Evolutionary conservation across 116 monocot genomes (phyloP), one percentile per base, ranked within the genome.

Genomic region (Thalassia testudinum): DNA sequence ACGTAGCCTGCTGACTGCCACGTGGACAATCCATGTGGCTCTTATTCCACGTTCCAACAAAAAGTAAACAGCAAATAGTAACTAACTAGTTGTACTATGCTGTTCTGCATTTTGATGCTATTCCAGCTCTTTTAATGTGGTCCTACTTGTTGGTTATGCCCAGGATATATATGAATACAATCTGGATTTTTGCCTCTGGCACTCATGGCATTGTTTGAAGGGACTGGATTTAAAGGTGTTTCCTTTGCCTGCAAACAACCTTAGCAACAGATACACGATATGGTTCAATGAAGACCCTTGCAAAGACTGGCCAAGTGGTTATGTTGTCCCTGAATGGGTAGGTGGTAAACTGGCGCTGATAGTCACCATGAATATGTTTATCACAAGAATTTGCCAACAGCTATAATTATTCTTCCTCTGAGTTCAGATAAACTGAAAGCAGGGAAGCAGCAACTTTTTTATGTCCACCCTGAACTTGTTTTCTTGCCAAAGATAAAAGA

Each of bases 161-260:
- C n/a, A n/a, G n/a, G n/a, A n/a, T n/a, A n/a, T n/a, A n/a, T n/a
- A n/a, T n/a, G n/a, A n/a, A n/a, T n/a, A n/a, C 11, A 40, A 40
- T 8, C 7, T 14, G 40, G 40, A 40, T 40, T 40, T 40, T 40
- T 40, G 7, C 14, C 14, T 40, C 40, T 14, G 14, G 40, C 14
- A 8, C 7, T 14, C 40, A 40, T 8, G 7, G 11, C 7, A 7
- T 8, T 40, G 7, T n/a, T n/a, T 42, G 24, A 74, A 83, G 83
- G 83, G 17, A 83, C 78, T 54, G 75, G 78, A 6, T 83, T 83
- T 48, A 83, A 83, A 57, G 75, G 75, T 55, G 78, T 78, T 1
- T 78, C 75, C 40, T 40, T 74, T 12, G 62, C 77, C 14, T 68
- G 59, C 17, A 55, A 34, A 11, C 68, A 74, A 26, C 78, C 83